Evolutionary conservation across 768 basidiomycete species (phyloP).

Genomic region (Gloeostereum incarnatum): DNA sequence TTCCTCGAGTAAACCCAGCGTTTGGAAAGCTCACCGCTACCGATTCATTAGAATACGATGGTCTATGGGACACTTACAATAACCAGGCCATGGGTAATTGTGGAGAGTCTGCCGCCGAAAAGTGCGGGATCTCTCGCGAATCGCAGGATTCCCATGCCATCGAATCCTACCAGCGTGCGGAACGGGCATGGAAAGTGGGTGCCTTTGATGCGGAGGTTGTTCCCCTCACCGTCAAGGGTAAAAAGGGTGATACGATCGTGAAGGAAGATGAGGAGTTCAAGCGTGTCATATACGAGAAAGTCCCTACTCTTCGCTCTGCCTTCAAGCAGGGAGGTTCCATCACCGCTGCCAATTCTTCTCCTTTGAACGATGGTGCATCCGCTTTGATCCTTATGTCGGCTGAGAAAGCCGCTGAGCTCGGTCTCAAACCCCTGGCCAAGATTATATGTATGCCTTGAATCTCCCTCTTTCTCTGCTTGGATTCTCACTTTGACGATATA

Average conservation of each 20-base stretch:
- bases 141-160: slow-evolving; percentile 87
- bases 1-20: slow-evolving; percentile 69
- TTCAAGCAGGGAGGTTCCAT: slow-evolving; percentile 88
- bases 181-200: slow-evolving; percentile 82
- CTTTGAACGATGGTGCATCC: slow-evolving; percentile 92
- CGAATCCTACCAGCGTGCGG: slow-evolving; percentile 91
- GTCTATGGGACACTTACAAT: slow-evolving; percentile 96
- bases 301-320: slow-evolving; percentile 78
- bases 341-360: slow-evolving; percentile 95
- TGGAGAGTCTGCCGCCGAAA: slow-evolving; percentile 78
- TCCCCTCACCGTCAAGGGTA: slow-evolving; percentile 84
- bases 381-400: slow-evolving; percentile 93
- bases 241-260: slow-evolving; percentile 87
- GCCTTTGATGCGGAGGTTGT: slow-evolving; percentile 83
- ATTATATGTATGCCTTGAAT: slow-evolving; percentile 65
- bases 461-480: slow-evolving; percentile 3
- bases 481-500: slow-evolving; percentile 20
- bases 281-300: slow-evolving; percentile 90
- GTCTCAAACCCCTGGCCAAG: slow-evolving; percentile 88
- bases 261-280: slow-evolving; percentile 98
- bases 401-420: slow-evolving; percentile 85
- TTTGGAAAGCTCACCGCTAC: slow-evolving; percentile 87
- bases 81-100: slow-evolving; percentile 98
- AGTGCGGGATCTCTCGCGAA: slow-evolving; percentile 78
- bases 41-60: slow-evolving; percentile 88